Base-by-base conservation (phyloP, 164 flowering plant genomes). In the Aristolochia californica region DNA sequence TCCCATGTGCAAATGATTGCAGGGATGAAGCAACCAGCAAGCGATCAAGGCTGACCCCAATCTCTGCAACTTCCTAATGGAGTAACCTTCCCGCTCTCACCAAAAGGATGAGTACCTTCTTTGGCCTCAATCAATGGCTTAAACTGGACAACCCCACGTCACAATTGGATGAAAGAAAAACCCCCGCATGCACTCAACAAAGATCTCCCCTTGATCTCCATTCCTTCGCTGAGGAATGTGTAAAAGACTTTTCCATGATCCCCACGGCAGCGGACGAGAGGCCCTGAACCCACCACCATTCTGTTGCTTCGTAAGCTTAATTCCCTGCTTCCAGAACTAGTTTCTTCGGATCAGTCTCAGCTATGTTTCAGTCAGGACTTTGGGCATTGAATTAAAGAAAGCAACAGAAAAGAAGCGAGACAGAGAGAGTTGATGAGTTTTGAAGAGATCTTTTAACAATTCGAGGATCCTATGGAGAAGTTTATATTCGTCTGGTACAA, bases 1-100 rank as follows among this genome's bases (percentile, higher is more conserved):
- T 47, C 43, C 43, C 53, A 48, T 59, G 62, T 87, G 67, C 88
- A 87, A 75, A 88, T 86, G 68, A 66, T 86, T 50, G 79, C 74
- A 78, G 85, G 51, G 38, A 26, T 58, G 61, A 58, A 8, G 40
- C 40, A 34, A 34, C 10, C 7, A 12, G 40, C 11, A 34, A 34
- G 40, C 40, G 11, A 3, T 34, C 40, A 28, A 58, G 65, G 84
- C 79, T 48, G 94, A 86, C 73, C 64, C 88, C 24, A 85, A 82
- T 60, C 62, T 48, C 25, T 2, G 34, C 20, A 4, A 34, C 40
- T 34, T 3, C 62, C 34, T 5, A n/a, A 21, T 59, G 27, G 48
- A 45, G 62, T 30, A 21, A 21, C 44, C 55, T 59, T 43, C 21
- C 26, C 26, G 18, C 20, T 24, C 16, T 43, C 62, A 59, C 62